phyloP scores from a whole-genome alignment of 176 grass and related monocot species.

The Panicum miliaceum region DNA sequence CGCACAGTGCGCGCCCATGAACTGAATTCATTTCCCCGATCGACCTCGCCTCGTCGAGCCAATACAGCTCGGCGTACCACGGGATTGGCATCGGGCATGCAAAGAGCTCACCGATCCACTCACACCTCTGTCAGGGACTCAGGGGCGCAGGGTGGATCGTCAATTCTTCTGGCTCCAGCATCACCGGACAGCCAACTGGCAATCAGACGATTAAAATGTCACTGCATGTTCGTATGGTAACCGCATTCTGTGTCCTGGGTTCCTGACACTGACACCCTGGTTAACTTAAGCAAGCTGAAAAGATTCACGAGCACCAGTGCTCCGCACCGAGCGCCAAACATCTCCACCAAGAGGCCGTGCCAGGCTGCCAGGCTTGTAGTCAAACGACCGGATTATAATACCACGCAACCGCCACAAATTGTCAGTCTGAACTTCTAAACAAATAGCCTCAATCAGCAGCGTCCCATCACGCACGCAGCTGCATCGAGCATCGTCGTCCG shows the following conservation, averaged over 20 bases:
- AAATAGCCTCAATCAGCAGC: neutral
- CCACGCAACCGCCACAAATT: neutral
- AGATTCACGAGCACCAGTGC: neutral
- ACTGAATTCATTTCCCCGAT: neutral
- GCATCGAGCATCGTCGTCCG: neutral
- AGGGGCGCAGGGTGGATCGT: neutral
- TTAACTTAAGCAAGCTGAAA: neutral
- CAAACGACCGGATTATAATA: slow-evolving; percentile 36
- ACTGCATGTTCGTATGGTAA: neutral
- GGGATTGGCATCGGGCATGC: neutral
- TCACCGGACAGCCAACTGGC: slow-evolving; percentile 13
- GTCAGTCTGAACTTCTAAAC: neutral
- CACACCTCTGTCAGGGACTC: neutral
- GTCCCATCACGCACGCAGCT: neutral
- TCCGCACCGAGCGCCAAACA: slow-evolving; percentile 9
- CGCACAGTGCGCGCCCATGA: neutral
- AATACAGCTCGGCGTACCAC: neutral
- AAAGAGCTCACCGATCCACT: neutral
- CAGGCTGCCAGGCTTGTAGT: slow-evolving; percentile 35
- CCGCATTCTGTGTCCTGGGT: neutral
- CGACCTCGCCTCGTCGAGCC: neutral
- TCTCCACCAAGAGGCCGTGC: neutral
- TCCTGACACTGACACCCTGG: neutral
- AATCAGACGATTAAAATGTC: neutral
- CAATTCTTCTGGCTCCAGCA: neutral